Percentiles rank a stretch among this genome's conserved stretches.
These are phyloP conservation scores for Syzygium malaccense DNA, from an alignment of 441 rosid species.

Conservation along the genomic window DNA sequence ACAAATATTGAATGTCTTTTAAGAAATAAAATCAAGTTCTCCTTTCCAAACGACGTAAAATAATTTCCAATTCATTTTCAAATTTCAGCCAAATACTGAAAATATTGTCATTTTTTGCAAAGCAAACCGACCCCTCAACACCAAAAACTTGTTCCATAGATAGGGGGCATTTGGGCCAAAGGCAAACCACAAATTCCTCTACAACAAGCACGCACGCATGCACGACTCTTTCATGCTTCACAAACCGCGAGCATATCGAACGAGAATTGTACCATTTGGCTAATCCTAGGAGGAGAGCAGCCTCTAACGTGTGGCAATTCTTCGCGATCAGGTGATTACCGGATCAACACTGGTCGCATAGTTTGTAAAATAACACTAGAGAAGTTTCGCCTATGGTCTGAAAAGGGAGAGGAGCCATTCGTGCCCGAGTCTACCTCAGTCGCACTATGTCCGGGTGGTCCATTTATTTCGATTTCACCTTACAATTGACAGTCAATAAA, in stretches of 20 bases:
- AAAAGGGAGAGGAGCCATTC: neutral
- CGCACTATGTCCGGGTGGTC: neutral
- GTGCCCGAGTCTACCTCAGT: neutral
- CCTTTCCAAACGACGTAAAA: too few relatives aligned
- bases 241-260: neutral
- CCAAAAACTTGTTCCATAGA: neutral
- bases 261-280: neutral
- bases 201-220: too few relatives aligned
- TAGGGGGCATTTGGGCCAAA: neutral
- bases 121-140: too few relatives aligned
- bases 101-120: too few relatives aligned
- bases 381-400: neutral
- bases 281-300: neutral
- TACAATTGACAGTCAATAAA: neutral
- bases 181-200: too few relatives aligned
- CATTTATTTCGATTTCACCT: neutral
- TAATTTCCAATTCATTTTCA: too few relatives aligned
- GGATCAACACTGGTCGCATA: neutral
- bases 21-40: too few relatives aligned
- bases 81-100: neutral
- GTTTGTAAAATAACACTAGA: neutral
- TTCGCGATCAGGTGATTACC: neutral
- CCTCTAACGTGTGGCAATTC: neutral
- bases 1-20: fast-evolving
- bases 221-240: neutral